Base-by-base conservation (phyloP, 768 basidiomycete species). In the Boletus vinaceobasis region DNA sequence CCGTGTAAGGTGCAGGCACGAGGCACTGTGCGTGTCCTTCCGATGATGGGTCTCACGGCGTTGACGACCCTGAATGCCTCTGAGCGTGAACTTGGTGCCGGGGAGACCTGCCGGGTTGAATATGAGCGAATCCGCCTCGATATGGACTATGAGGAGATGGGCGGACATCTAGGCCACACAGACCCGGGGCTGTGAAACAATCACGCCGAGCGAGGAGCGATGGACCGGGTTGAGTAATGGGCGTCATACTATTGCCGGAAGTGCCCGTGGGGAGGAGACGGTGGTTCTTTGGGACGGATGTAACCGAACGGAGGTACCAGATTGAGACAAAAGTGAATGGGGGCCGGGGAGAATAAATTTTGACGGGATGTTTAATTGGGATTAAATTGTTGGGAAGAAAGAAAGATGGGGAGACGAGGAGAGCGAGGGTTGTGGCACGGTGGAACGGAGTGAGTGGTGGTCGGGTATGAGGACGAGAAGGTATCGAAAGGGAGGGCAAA, bases 1-100 rank as follows among this genome's bases (percentile, higher is more conserved):
- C 62, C 50, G 48, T 54, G 17, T 52, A 44, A 13, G 60, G 65
- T 40, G 55, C 58, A 65, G 65, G 70, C 70, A 69, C 70, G 70
- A 70, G 65, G 69, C 50, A 56, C 60, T 57, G 19, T 35, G 39
- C 36, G 48, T 26, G 49, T 47, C 44, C 43, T 55, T 42, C 51
- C 38, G 58, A 32, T 60, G 50, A 67, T 63, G 58, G 9, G 43
- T 69, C 68, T 38, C 68, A 69, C 68, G 66, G 51, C 45, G 31
- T 33, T 37, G 21, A 48, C 53, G 70, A 68, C 68, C 68, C 68
- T 71, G 63, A 51, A 21, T 38, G 39, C 33, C 43, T 38, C 50
- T 39, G 31, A 21, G 46, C 33, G 27, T 38, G 46, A 49, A 27
- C 32, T 33, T 52, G 43, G 29, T 38, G 38, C 49, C 17, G 35